Evolutionary conservation across 2,329 filamentous ascomycete genomes (phyloP), one percentile per base, ranked within the genome.

Genomic region (Elsinoe perseae): DNA sequence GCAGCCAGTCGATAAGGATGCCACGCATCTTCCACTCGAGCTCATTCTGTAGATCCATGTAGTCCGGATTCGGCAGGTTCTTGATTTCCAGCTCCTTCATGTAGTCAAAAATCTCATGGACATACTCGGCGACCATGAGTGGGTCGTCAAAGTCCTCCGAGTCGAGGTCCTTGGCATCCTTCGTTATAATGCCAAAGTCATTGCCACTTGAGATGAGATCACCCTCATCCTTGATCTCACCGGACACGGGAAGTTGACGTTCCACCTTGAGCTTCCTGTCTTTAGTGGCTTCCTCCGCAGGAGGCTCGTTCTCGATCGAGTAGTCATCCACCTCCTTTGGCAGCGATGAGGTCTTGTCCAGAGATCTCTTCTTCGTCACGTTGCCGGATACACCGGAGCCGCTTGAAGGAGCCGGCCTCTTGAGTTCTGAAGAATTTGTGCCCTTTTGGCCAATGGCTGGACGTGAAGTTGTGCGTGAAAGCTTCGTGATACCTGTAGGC

Each of bases 21-120:
- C 91, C 92, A 65, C 93, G 89, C 76, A 95, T 96, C 80, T 95
- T 95, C 93, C 93, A 98, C 72, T 96, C 92, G 10, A 98, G 79
- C 64, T 96, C 90, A 61, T 88, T 87, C 70, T 98, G 93, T 73
- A 92, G 88, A 52, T 87, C 82, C 84, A 98, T 98, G 77, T 98
- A 98, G 61, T 93, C 77, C 16, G 90, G 85, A 73, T 97, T 96
- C 64, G 92, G 90, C 68, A 91, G 83, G 72, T 78, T 89, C 70
- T 78, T 74, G 61, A 84, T 77, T 74, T 98, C 93, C 21, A 97
- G 81, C 64, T 95, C 85, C 66, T 84, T 85, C 62, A 97, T 81
- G 72, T 98, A 97, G 63, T 96, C 90, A 68, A 97, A 97, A 68
- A 98, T 97, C 69, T 98, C 93, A 59, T 86, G 86, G 50, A 95